Base-by-base conservation (phyloP, 2,329 filamentous ascomycete species). In the Fusarium globosum region DNA sequence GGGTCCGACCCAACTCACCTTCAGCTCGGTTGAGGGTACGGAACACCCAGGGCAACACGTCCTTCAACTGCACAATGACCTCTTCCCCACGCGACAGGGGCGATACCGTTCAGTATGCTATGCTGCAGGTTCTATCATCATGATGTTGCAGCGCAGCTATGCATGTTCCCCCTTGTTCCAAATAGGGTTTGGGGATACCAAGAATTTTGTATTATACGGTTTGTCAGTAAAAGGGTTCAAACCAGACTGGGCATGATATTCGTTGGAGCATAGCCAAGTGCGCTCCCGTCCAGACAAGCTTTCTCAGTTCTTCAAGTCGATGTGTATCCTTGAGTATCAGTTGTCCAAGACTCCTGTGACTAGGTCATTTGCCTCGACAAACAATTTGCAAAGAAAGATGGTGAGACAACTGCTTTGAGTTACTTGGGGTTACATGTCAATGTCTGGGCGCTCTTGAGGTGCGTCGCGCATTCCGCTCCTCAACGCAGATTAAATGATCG, bases 391-490 rank as follows among this genome's bases (percentile, higher is more conserved):
- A 42, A 35, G 26, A 35, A 41, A 42, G 35, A 39, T 30, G 14
- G n/a, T 21, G 20, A 36, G 14, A n/a, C 38, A 20, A 55, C 41
- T 43, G 14, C 18, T 30, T n/a, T 26, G 14, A 56, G 43, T 42
- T 62, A 38, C 45, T n/a, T 48, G 36, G 51, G 51, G 56, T 55
- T 61, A 23, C 49, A 55, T 53, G 46, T 48, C 30, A 26, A 33
- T 61, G 49, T 48, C 36, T 26, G 36, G 49, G 48, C 28, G n/a
- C 14, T 65, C 66, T 71, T 73, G 55, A 58, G 67, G 63, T 69
- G 42, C 55, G 26, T 73, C 68, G 71, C 67, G 36, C 38, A 63
- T 58, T 61, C 71, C 71, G 67, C 36, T 42, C 35, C 42, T 56
- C 35, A 58, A 28, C 18, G 30, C 51, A 48, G 21, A 18, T n/a